Percentiles rank a stretch among this genome's conserved stretches.
These are phyloP conservation scores for Abortiporus biennis DNA, from an alignment of 1,284 basidiomycete genomes.

Conservation along the genomic window DNA sequence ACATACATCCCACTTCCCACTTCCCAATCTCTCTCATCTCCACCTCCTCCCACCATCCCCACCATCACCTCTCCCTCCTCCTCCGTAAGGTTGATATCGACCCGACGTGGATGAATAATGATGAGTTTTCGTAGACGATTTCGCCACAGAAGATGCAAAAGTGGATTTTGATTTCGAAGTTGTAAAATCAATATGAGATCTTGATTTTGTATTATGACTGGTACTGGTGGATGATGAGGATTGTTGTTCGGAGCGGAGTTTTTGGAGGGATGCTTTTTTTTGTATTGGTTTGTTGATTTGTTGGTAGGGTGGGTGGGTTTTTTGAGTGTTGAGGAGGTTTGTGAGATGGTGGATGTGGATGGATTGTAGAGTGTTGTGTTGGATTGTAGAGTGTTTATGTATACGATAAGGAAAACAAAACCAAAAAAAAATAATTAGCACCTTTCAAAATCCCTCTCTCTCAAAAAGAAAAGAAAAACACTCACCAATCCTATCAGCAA, in stretches of 20 bases:
- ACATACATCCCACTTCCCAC: conserved; percentile 5
- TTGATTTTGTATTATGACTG: conserved; percentile 34
- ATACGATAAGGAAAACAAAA: neutral
- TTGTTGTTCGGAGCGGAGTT: conserved; percentile 51
- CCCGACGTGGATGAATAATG: neutral
- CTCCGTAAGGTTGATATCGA: conserved; percentile 11
- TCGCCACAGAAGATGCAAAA: neutral
- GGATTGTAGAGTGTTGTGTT: too few relatives aligned
- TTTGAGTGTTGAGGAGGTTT: neutral
- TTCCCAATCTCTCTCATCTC: conserved; percentile 1
- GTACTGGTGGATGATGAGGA: conserved; percentile 39
- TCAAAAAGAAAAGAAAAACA: conserved; percentile 5
- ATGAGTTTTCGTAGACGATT: neutral
- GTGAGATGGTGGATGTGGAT: too few relatives aligned
- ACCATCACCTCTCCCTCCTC: conserved; percentile 2
- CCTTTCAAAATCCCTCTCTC: neutral
- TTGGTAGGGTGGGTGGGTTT: neutral
- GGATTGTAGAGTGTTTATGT: neutral
- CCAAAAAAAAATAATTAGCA: conserved; percentile 7
- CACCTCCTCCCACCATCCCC: conserved; percentile 7
- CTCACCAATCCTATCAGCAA: conserved; percentile 64
- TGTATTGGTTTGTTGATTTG: neutral
- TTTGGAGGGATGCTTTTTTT: conserved; percentile 38
- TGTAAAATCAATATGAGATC: conserved; percentile 54
- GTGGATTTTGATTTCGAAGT: conserved; percentile 11